A percentile compares a stretch with the other conserved stretches of the same genome.
These are phyloP conservation scores for Polyporus tsugae DNA, from an alignment of 1,284 basidiomycete species.

Conservation along the genomic window DNA sequence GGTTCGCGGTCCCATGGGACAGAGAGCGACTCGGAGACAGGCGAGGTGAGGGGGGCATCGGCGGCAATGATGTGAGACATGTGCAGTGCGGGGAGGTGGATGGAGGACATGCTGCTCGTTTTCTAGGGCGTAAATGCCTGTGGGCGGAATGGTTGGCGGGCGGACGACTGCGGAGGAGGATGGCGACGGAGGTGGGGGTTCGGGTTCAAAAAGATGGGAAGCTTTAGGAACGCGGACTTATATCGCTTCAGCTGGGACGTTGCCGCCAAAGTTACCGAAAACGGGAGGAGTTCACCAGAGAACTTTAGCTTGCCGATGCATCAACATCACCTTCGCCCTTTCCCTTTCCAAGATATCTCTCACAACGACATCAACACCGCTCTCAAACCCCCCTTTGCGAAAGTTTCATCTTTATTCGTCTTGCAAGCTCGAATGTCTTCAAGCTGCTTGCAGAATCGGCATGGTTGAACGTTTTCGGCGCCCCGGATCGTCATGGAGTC, in stretches of 20 bases:
- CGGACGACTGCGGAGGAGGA: conserved; percentile 32
- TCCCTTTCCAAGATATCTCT: conserved; percentile 16
- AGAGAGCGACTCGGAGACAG: conserved; percentile 49
- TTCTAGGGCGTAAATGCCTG: conserved; percentile 16
- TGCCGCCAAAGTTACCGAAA: conserved; percentile 30
- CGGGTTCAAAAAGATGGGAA: conserved; percentile 35
- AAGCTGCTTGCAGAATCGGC: neutral
- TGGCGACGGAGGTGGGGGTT: conserved; percentile 33
- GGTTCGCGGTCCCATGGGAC: conserved; percentile 56
- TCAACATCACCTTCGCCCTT: conserved; percentile 30
- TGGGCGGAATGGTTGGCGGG: conserved; percentile 22
- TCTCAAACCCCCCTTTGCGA: conserved; percentile 5
- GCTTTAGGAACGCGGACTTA: conserved; percentile 38
- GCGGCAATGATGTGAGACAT: conserved; percentile 64
- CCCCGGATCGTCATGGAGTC: conserved; percentile 17
- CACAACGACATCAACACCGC: conserved; percentile 13
- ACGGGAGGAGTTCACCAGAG: conserved; percentile 18
- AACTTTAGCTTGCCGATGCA: conserved; percentile 25
- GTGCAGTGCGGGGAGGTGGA: conserved; percentile 49
- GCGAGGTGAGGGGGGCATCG: conserved; percentile 65
- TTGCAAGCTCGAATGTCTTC: neutral
- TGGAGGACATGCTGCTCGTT: conserved; percentile 41
- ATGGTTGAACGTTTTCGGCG: neutral
- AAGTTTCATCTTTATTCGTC: conserved; percentile 12
- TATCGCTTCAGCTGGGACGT: conserved; percentile 35